Conservation (phyloP, 257 asterid genomes). For the Voacanga thouarsii region DNA sequence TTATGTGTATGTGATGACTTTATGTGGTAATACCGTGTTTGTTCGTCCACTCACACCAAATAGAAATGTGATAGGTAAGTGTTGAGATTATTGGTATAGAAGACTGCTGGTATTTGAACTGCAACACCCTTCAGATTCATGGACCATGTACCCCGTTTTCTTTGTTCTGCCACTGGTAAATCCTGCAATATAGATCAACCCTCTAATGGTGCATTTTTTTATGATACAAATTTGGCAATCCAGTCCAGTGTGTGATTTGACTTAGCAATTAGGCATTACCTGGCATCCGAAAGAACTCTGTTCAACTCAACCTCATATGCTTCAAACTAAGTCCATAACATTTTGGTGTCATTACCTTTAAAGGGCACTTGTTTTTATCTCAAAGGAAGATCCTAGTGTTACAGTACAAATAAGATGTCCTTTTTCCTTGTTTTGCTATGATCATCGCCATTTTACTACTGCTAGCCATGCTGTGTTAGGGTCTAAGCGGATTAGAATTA, state of each 20-base stretch:
- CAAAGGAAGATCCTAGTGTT: not conserved
- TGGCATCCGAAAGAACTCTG: not conserved
- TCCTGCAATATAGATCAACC: no score
- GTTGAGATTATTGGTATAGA: not conserved
- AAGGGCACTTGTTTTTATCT: not conserved
- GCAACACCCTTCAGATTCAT: not conserved
- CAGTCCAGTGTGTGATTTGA: not conserved
- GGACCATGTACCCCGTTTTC: not conserved
- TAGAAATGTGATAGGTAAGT: not conserved
- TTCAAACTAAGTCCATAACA: not conserved
- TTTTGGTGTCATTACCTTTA: not conserved
- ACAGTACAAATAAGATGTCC: not conserved
- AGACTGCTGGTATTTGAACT: not conserved
- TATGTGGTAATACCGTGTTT: not conserved
- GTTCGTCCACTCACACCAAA: not conserved
- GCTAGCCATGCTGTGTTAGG: not conserved
- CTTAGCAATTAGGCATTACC: not conserved
- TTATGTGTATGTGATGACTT: not conserved
- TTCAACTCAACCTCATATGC: not conserved
- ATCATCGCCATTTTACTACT: no score
- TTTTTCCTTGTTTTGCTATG: not conserved
- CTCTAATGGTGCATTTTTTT: no score
- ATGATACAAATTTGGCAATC: not conserved
- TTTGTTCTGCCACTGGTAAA: no score
- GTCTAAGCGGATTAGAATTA: no score